Evolutionary conservation across 2,329 filamentous ascomycete genomes (phyloP).

Genomic region (Colletotrichum sp.): DNA sequence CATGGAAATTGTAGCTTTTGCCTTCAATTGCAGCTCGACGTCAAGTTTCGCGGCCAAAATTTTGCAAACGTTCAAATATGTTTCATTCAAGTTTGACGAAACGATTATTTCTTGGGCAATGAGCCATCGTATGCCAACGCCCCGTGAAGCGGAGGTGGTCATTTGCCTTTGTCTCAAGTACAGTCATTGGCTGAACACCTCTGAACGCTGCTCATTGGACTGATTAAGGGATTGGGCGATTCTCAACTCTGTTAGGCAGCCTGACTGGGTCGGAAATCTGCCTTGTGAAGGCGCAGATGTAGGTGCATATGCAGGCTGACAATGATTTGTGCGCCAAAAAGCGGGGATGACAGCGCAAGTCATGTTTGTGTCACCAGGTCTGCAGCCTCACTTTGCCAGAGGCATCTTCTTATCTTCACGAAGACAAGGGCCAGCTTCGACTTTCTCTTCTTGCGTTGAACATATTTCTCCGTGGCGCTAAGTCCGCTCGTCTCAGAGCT

Average conservation of each 20-base stretch:
- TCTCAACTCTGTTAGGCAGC: fast-evolving
- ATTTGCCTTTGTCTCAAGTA: background rate
- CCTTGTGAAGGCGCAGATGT: background rate
- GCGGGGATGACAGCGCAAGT: background rate
- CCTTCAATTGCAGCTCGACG: fast-evolving
- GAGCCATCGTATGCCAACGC: fast-evolving
- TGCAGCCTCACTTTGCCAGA: background rate
- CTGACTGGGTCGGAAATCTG: background rate
- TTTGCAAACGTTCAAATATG: fast-evolving
- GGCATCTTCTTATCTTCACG: background rate
- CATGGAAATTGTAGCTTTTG: fast-evolving
- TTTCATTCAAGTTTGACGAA: fast-evolving
- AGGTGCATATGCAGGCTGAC: background rate
- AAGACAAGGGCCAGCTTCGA: background rate
- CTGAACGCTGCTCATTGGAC: background rate
- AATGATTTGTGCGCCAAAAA: background rate
- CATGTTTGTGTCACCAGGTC: background rate
- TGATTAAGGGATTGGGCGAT: fast-evolving
- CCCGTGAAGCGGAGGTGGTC: background rate
- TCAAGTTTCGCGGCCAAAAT: background rate
- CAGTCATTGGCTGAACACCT: background rate
- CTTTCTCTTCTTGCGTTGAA: fast-evolving
- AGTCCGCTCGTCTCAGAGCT: background rate
- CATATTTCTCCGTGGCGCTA: background rate
- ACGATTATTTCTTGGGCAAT: fast-evolving